Evolutionary conservation across 768 basidiomycete species (phyloP), one percentile per base, ranked within the genome.

Genomic region (Kwoniella bestiolae): DNA sequence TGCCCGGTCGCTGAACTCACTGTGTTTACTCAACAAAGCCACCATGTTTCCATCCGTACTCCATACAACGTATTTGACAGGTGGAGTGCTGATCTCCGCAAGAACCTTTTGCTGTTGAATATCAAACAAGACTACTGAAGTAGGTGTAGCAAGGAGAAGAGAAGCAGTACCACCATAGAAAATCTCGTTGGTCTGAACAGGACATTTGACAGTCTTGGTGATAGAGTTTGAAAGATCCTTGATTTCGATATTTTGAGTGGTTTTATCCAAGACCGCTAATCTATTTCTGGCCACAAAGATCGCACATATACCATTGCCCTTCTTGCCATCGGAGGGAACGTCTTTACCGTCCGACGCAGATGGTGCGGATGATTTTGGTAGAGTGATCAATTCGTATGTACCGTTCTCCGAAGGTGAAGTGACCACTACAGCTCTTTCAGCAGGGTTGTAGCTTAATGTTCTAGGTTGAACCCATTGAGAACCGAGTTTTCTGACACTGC

Each of bases 21-120:
- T 98, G 81, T 98, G 96, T 79, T 99, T 99, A 87, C 91, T 92
- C 84, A 98, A 86, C 49, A 99, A 84, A 32, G 96, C 96, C 14
- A 98, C 94, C 75, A 92, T 85, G 46, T 88, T 86, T n/a, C 89
- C 90, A 72, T 98, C 96, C 18, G 86, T 85, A 75, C 89, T 94
- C 96, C 96, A 99, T 11, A 95, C 85, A 21, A 91, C 92, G 79
- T 99, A 99, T 83, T 99, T 98, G 70, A 99, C 94, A 0, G 94
- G 92, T 7, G 93, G 94, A n/a, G 92, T 94, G 71, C 88, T 90
- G 65, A 99, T 83, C 80, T 98, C 96, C 0, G 91, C 91, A 51
- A 98, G 85, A 12, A 87, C 87, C 84, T 96, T 98, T 79, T 93
- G 91, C 76, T 98, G 96, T 80, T 98, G 96, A 62, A 99, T 95